Evolutionary conservation across 169 alveolate species (phyloP).

Genomic region (Eimeria praecox): DNA sequence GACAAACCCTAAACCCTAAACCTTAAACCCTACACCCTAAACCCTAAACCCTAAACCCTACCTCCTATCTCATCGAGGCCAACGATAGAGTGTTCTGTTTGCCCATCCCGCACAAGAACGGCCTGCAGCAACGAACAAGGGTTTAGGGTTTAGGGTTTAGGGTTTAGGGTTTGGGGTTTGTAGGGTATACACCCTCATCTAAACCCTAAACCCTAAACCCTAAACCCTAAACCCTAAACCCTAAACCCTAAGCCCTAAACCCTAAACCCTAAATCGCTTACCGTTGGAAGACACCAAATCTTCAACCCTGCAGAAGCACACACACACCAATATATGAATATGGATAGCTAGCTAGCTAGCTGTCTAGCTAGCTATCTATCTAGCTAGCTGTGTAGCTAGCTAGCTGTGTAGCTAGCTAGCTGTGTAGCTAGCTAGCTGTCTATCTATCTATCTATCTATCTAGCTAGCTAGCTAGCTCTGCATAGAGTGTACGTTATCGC

Average conservation of each 20-base stretch:
- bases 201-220: constrained; percentile 40
- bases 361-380: background rate
- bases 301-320: constrained; percentile 51
- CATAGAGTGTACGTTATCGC: too few species aligned
- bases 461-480: constrained; percentile 18
- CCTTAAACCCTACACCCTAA: constrained; percentile 20
- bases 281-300: constrained; percentile 78
- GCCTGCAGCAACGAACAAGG: constrained; percentile 1
- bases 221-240: constrained; percentile 31
- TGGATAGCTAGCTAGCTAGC: background rate
- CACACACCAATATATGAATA: background rate
- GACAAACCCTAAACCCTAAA: background rate
- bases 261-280: constrained; percentile 34
- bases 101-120: constrained; percentile 61
- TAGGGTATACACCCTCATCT: background rate
- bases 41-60: constrained; percentile 49
- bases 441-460: background rate
- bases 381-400: background rate
- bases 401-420: background rate
- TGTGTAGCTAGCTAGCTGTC: background rate
- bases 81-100: constrained; percentile 76
- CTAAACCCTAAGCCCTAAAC: constrained; percentile 49
- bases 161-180: background rate
- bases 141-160: constrained; percentile 19
- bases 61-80: constrained; percentile 81